Conservation (phyloP, 306 rosid species). For the Cicer yamashitae region DNA sequence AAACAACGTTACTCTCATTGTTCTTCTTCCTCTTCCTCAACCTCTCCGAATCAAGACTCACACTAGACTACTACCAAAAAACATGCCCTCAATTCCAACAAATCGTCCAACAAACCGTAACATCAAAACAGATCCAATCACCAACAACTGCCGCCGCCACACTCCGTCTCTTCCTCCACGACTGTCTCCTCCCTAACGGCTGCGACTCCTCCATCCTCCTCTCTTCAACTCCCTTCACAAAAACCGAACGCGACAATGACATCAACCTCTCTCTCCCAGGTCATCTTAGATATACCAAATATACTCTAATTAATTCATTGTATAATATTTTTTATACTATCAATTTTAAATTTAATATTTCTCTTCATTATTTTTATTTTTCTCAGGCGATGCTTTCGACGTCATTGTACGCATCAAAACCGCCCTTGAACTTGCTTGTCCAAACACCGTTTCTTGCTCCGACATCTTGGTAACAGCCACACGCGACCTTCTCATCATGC, state of each 20-base stretch:
- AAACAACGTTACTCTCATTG: slow-evolving; percentile 1
- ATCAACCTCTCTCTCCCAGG: slow-evolving; percentile 70
- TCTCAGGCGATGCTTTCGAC: slow-evolving; percentile 66
- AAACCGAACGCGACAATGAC: slow-evolving; percentile 65
- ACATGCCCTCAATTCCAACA: slow-evolving; percentile 60
- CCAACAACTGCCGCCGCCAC: slow-evolving; percentile 67
- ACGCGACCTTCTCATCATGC: slow-evolving; percentile 60
- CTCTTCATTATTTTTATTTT: no score
- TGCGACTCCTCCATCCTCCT: slow-evolving; percentile 73
- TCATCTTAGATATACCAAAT: slow-evolving; percentile 11
- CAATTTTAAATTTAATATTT: no score
- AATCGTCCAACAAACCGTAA: slow-evolving; percentile 48
- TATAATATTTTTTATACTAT: no score
- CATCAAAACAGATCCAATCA: slow-evolving; percentile 51
- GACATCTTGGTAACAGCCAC: slow-evolving; percentile 64
- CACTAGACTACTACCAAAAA: slow-evolving; percentile 54
- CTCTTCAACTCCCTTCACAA: slow-evolving; percentile 61
- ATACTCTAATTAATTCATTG: no score
- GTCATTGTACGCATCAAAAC: slow-evolving; percentile 64
- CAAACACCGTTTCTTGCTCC: slow-evolving; percentile 67
- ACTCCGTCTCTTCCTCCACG: slow-evolving; percentile 75
- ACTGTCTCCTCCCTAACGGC: slow-evolving; percentile 65
- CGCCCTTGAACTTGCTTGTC: slow-evolving; percentile 64
- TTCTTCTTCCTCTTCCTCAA: not conserved
- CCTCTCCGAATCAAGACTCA: slow-evolving; percentile 45